Percentiles rank a stretch among this genome's conserved stretches.
phyloP scores from a whole-genome alignment of 192 early-diverging fungal genomes.

The Spinellus fusiger region DNA sequence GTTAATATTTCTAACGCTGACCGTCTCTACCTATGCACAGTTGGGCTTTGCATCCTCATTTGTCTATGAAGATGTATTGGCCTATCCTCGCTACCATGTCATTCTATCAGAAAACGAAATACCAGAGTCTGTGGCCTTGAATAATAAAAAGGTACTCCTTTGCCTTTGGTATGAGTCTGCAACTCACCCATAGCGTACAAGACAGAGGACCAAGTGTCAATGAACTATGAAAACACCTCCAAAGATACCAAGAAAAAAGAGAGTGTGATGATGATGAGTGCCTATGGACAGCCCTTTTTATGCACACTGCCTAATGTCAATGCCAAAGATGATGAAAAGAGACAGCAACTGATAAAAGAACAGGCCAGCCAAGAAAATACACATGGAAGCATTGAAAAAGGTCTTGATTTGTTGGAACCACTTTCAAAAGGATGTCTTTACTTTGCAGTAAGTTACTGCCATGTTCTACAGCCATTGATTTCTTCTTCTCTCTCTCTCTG shows the following conservation, averaged over 20 bases:
- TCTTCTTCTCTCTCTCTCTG: not conserved
- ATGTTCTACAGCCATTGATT: not conserved
- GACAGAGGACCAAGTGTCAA: no score
- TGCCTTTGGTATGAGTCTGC: not conserved
- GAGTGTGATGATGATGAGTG: conserved; percentile 33
- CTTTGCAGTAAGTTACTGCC: conserved; percentile 20
- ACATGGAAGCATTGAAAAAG: conserved; percentile 38
- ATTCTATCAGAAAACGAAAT: conserved; percentile 26
- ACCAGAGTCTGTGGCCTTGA: conserved; percentile 23
- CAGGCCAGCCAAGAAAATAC: conserved; percentile 31
- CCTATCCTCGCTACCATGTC: conserved; percentile 43
- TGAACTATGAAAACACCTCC: not conserved
- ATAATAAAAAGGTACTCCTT: not conserved
- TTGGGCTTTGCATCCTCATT: conserved; percentile 14
- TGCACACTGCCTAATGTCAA: conserved; percentile 50
- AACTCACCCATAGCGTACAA: no score
- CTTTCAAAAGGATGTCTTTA: conserved; percentile 43
- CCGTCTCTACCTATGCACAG: no score
- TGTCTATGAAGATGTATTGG: conserved; percentile 42
- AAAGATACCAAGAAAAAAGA: conserved; percentile 1
- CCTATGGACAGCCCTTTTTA: conserved; percentile 39
- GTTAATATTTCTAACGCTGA: no score
- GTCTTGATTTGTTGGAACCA: conserved; percentile 51
- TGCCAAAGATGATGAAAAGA: conserved; percentile 4
- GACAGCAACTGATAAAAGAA: conserved; percentile 8